Evolutionary conservation across 768 basidiomycete genomes (phyloP).

Genomic region (Mycena floridula): DNA sequence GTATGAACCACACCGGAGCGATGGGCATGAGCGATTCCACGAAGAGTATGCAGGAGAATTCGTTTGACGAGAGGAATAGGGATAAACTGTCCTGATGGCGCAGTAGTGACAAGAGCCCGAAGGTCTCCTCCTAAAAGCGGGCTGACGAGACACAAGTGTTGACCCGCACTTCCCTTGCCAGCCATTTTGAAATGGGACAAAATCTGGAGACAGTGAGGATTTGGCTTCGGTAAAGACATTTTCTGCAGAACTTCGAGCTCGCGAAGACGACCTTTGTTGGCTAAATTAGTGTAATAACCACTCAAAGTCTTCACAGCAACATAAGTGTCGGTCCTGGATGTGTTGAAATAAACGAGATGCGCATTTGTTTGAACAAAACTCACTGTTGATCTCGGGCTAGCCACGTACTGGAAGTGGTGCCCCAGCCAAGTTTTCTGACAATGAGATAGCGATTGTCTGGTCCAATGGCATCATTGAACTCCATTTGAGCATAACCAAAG

Average conservation of each 20-base stretch:
- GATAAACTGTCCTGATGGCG: not conserved
- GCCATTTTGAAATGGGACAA: constrained; percentile 4
- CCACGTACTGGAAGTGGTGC: constrained; percentile 24
- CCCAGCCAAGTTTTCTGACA: constrained; percentile 24
- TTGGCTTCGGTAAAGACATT: constrained; percentile 3
- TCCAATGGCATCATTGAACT: constrained; percentile 21
- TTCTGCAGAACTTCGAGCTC: constrained; percentile 17
- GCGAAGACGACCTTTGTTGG: constrained; percentile 10
- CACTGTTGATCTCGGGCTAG: constrained; percentile 19
- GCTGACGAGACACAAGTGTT: constrained; percentile 10
- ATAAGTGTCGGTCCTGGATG: constrained; percentile 14
- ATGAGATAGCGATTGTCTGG: constrained; percentile 18
- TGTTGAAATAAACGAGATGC: constrained; percentile 1
- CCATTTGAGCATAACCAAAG: constrained; percentile 19
- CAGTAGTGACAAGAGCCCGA: not conserved
- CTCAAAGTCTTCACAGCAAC: constrained; percentile 26
- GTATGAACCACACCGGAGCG: constrained; percentile 7
- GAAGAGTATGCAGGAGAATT: constrained; percentile 9
- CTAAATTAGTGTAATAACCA: constrained; percentile 17
- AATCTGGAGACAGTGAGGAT: constrained; percentile 7
- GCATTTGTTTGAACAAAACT: not conserved
- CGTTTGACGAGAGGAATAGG: constrained; percentile 6
- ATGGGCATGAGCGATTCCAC: constrained; percentile 9
- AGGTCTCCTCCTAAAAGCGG: constrained; percentile 8
- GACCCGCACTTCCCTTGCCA: constrained; percentile 6